These are phyloP conservation scores for Micromonas commoda DNA, from an alignment of 139 green algal species.

Conservation along the genomic window DNA sequence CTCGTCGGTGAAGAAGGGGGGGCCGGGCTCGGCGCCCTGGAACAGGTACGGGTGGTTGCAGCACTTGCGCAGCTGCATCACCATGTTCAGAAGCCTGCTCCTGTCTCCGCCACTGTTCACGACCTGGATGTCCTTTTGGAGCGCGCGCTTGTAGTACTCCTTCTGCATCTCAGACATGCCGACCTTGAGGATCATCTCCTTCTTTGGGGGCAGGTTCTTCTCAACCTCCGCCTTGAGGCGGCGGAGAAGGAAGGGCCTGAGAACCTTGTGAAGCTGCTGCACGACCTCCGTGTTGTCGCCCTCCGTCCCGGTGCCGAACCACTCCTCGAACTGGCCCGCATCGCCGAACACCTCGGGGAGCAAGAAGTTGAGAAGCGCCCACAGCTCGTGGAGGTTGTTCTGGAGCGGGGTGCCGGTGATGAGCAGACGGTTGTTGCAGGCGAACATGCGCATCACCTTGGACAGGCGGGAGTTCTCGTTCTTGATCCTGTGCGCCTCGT, in stretches of 20 bases:
- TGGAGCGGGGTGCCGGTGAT: conserved; percentile 96
- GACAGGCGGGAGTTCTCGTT: conserved; percentile 95
- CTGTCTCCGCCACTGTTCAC: conserved; percentile 64
- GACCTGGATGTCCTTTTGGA: conserved; percentile 91
- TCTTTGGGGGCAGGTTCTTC: conserved; percentile 91
- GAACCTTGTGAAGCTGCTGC: conserved; percentile 94
- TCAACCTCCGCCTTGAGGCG: conserved; percentile 96
- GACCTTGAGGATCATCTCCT: conserved; percentile 97
- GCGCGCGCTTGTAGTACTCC: conserved; percentile 77
- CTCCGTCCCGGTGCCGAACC: conserved; percentile 60
- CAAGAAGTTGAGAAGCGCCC: conserved; percentile 99
- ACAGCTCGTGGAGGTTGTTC: conserved; percentile 97
- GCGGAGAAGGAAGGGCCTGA: conserved; percentile 95
- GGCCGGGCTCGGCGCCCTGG: conserved; percentile 71
- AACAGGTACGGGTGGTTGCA: conserved; percentile 97
- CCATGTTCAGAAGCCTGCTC: conserved; percentile 94
- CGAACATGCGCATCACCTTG: conserved; percentile 73
- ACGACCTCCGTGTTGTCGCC: conserved; percentile 77
- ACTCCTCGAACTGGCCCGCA: conserved; percentile 95
- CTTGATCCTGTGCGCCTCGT: conserved; percentile 99
- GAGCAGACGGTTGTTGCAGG: conserved; percentile 91
- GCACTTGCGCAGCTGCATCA: conserved; percentile 98
- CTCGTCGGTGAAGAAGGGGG: conserved; percentile 83
- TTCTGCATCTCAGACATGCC: conserved; percentile 94
- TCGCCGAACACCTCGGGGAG: conserved; percentile 90